Conservation (phyloP, 1,284 basidiomycete species). For the Rhizopogon parksii region DNA sequence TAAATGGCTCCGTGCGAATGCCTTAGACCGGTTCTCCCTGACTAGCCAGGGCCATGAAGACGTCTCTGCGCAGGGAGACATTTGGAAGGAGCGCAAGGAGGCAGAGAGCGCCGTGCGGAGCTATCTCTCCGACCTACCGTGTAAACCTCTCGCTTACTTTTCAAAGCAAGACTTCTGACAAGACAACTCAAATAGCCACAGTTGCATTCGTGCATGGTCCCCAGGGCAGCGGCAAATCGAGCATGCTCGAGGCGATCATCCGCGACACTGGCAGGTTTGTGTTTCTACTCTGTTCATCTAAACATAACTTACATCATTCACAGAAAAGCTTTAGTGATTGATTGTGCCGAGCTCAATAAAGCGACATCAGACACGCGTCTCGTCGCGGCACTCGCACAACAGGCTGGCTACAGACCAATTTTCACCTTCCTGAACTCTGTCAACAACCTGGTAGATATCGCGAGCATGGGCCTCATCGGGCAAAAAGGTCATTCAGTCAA, state of each 20-base stretch:
- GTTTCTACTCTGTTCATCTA: conserved; percentile 2
- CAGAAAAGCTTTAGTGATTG: conserved; percentile 72
- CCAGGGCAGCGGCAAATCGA: conserved; percentile 83
- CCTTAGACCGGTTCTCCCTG: conserved; percentile 44
- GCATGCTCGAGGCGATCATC: conserved; percentile 60
- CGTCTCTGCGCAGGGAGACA: conserved; percentile 27
- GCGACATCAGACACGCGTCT: conserved; percentile 68
- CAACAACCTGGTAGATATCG: conserved; percentile 87
- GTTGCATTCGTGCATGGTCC: conserved; percentile 87
- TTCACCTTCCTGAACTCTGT: conserved; percentile 87
- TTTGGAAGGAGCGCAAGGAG: conserved; percentile 80
- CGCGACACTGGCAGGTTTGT: conserved; percentile 51
- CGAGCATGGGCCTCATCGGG: conserved; percentile 87
- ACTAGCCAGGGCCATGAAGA: conserved; percentile 13
- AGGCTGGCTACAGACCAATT: conserved; percentile 88
- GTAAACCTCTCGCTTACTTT: conserved; percentile 30
- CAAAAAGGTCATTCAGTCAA: conserved; percentile 72
- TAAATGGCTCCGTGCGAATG: conserved; percentile 59
- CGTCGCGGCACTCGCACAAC: conserved; percentile 62
- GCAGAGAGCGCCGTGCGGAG: conserved; percentile 62
- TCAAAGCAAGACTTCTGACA: neutral
- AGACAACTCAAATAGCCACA: conserved; percentile 38
- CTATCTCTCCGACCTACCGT: conserved; percentile 72
- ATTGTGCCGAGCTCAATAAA: conserved; percentile 74
- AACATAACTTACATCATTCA: conserved; percentile 1